Evolutionary conservation across 257 asterid species (phyloP), one percentile per base, ranked within the genome.

Genomic region (Perilla frutescens): DNA sequence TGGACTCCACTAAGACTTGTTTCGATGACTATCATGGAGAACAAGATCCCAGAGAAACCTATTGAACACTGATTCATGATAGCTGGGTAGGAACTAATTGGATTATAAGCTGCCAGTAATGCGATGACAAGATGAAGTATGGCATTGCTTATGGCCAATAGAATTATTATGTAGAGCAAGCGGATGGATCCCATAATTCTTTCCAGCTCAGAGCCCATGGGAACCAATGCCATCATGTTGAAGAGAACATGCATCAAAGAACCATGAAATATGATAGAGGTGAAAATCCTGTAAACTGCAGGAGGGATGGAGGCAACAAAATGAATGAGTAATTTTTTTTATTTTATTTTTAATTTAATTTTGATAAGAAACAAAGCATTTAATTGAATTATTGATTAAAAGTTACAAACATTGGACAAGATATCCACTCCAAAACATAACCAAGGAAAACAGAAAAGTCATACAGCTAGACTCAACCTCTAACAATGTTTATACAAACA

Each of bases 121-220:
- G 96, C 84, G 13, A 92, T 76, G 47, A 87, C 77, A 49, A 95
- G 92, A 81, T 95, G 96, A 73, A 92, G 71, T 72, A 95, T 53
- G 62, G 94, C 99, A 82, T 89, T 95, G 90, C 96, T 86, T 57
- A 85, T 67, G 43, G 96, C 98, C 81, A 95, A 80, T 63, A 95
- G 81, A 72, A 85, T 63, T 71, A 80, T 83, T 68, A 85, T 70
- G 81, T 86, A 90, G 74, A 86, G 70, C 85, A 90, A 76, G 75
- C 97, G 93, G 76, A 95, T 82, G 40, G 99, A 95, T 74, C 99
- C 99, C 98, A 92, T 92, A 63, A 95, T 87, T 83, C 98, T 89
- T 86, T 95, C 99, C 79, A 95, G 92, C 84, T 91, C 99, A 68
- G 99, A 88, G 62, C 99, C 99, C 90, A 95, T 82, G 62, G 99